These are phyloP conservation scores for Neltuma alba DNA, from an alignment of 306 rosid species.

Conservation along the genomic window DNA sequence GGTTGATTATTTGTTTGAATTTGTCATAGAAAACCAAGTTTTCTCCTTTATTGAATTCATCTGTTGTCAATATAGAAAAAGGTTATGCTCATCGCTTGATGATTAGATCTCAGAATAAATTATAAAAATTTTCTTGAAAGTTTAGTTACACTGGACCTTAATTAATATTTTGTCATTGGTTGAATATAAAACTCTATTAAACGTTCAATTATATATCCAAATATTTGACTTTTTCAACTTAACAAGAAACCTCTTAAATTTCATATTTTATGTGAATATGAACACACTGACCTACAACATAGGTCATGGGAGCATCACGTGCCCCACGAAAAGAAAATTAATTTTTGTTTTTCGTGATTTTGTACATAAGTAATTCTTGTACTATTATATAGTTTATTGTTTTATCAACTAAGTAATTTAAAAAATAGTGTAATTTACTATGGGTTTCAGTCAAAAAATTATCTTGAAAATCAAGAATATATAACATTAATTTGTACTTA, in stretches of 20 bases:
- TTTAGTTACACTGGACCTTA: neutral
- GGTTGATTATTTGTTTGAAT: conserved; percentile 1
- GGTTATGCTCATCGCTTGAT: neutral
- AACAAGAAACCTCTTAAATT: too few species aligned
- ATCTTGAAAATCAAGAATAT: neutral
- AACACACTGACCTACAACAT: too few species aligned
- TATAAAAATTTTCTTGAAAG: neutral
- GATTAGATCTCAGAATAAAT: neutral
- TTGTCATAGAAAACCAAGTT: neutral
- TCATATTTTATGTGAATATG: too few species aligned
- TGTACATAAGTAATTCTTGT: too few species aligned
- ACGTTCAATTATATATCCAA: neutral
- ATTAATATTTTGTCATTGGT: neutral
- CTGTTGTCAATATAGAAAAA: neutral
- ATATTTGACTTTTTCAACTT: neutral
- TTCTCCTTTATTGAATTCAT: neutral
- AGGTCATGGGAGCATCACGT: too few species aligned
- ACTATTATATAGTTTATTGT: too few species aligned
- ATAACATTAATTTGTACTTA: too few species aligned
- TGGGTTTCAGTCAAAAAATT: neutral
- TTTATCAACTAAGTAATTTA: too few species aligned
- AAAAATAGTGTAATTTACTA: too few species aligned
- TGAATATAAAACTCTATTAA: too few species aligned
- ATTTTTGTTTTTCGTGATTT: too few species aligned
- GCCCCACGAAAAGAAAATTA: too few species aligned